Evolutionary conservation across 345 rosid species (phyloP).

Genomic region (Aurinia saxatilis): DNA sequence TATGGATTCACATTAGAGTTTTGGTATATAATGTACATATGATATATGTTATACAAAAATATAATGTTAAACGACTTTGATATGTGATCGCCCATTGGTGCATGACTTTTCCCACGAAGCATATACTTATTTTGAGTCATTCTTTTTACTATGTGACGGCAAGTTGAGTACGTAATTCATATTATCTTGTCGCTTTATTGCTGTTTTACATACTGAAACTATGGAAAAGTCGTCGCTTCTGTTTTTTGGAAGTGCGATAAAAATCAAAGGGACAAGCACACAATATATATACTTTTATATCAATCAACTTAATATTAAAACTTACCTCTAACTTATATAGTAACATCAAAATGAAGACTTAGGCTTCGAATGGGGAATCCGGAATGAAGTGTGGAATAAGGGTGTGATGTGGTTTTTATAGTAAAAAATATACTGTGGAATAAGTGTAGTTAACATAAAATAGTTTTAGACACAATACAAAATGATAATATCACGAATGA

Average conservation of each 20-base stretch:
- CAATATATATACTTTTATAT: background rate
- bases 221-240: background rate
- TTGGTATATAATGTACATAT: background rate
- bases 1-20: slow-evolving; percentile 3
- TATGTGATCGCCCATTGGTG: background rate
- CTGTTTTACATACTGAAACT: background rate
- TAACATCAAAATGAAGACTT: background rate
- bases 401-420: no score
- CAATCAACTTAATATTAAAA: background rate
- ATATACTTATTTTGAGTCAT: background rate
- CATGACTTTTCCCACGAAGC: background rate
- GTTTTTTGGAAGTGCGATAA: background rate
- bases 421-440: no score
- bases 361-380: no score
- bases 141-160: background rate
- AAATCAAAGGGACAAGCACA: background rate
- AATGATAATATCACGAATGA: no score
- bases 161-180: background rate
- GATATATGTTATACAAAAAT: background rate
- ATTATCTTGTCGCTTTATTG: background rate
- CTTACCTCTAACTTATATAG: background rate
- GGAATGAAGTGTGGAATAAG: no score
- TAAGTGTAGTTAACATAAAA: no score
- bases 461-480: no score
- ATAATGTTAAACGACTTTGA: background rate